Percentiles rank a stretch among this genome's conserved stretches.
These are phyloP conservation scores for Rhododendron simsii DNA, from an alignment of 148 eudicot genomes.

Conservation along the genomic window DNA sequence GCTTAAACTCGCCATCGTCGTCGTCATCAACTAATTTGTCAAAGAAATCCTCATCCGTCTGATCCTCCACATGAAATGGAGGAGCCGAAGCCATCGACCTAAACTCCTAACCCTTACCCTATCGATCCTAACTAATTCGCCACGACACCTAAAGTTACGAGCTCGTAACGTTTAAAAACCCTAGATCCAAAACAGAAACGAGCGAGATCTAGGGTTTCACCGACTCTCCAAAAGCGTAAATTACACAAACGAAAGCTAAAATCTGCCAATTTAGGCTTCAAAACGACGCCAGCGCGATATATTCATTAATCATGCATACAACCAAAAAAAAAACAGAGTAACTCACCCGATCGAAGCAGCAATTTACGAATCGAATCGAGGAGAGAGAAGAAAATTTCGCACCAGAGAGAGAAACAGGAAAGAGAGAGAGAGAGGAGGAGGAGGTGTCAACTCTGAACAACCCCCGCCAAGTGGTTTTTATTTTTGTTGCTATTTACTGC, in stretches of 20 bases:
- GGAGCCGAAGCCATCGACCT: conserved; percentile 64
- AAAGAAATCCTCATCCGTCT: conserved; percentile 76
- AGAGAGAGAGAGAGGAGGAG: neutral
- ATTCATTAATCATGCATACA: neutral
- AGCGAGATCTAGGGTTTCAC: conserved; percentile 34
- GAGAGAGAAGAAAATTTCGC: conserved; percentile 11
- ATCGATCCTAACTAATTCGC: conserved; percentile 3
- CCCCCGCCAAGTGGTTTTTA: conserved; percentile 18
- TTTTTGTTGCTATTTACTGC: neutral
- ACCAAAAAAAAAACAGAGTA: neutral
- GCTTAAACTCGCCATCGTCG: conserved; percentile 47
- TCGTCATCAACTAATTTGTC: conserved; percentile 86
- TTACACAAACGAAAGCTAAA: neutral
- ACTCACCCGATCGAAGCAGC: conserved; percentile 16
- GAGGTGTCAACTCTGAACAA: conserved; percentile 3
- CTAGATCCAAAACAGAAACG: conserved; percentile 20
- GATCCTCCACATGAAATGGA: conserved; percentile 83
- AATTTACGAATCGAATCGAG: conserved; percentile 4
- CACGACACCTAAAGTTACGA: conserved; percentile 1
- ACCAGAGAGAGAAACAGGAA: no score
- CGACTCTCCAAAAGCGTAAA: neutral
- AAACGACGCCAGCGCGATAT: neutral
- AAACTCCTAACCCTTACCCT: conserved; percentile 24
- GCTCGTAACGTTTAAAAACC: conserved; percentile 5
- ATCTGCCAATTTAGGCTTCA: neutral